Evolutionary conservation across 495 filamentous ascomycete species (phyloP).

Genomic region (Bombardia bombarda): DNA sequence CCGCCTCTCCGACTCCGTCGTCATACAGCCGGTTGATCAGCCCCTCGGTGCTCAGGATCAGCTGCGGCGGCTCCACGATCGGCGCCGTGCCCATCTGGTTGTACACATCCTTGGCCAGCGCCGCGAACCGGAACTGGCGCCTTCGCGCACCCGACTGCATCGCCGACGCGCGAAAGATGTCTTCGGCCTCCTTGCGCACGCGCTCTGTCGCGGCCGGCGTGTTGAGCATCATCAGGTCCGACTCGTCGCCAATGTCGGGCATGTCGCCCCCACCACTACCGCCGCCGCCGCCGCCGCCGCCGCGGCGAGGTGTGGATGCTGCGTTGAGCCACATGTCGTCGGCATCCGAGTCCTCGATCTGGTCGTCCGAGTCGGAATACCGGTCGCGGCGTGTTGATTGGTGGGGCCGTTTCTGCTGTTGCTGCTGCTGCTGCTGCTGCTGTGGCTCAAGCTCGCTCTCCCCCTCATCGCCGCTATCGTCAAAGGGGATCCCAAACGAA

Average conservation of each 20-base stretch:
- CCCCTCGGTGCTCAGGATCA: conserved; percentile 51
- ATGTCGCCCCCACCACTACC: too few relatives aligned
- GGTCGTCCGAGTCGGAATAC: conserved; percentile 22
- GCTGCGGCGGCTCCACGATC: conserved; percentile 39
- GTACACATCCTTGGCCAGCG: conserved; percentile 45
- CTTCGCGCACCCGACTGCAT: conserved; percentile 25
- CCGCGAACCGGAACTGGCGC: conserved; percentile 36
- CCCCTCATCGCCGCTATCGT: conserved; percentile 27
- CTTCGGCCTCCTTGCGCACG: conserved; percentile 35
- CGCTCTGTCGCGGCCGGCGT: conserved; percentile 40
- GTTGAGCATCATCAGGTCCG: conserved; percentile 38
- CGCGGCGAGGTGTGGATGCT: not conserved
- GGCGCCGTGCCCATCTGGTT: conserved; percentile 34
- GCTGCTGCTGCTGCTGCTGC: too few relatives aligned
- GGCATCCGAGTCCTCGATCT: conserved; percentile 26
- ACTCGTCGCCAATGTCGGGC: conserved; percentile 24
- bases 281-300: not conserved
- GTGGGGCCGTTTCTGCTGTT: too few relatives aligned
- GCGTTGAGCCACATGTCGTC: conserved; percentile 25
- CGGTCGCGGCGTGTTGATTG: too few relatives aligned
- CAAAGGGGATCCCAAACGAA: conserved; percentile 25
- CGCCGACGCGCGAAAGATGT: conserved; percentile 36
- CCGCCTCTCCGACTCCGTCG: conserved; percentile 44
- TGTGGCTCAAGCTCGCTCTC: too few relatives aligned
- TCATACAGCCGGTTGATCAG: conserved; percentile 46